Percentiles rank a stretch among this genome's conserved stretches.
phyloP scores from a whole-genome alignment of 2,329 filamentous ascomycete genomes.

The Beauveria medogensis region DNA sequence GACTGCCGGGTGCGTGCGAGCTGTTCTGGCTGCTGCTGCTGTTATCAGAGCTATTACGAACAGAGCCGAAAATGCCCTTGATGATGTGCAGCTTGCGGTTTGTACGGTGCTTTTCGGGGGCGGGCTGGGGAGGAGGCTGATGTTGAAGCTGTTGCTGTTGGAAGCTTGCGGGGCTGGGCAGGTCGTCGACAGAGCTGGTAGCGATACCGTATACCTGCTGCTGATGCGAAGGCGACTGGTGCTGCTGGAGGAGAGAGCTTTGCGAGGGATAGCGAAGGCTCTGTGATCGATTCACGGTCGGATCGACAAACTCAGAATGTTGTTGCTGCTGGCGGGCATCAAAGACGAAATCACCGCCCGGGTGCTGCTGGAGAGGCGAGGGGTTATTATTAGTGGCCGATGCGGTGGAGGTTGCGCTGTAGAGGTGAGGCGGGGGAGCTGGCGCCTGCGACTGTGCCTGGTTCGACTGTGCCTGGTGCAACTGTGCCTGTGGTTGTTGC shows the following conservation, averaged over 20 bases:
- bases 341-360: conserved; percentile 20
- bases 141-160: conserved; percentile 26
- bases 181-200: conserved; percentile 19
- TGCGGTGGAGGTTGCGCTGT: conserved; percentile 20
- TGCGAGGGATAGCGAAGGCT: conserved; percentile 39
- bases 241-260: conserved; percentile 22
- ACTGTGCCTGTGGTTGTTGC: conserved; percentile 1
- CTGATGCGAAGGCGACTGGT: conserved; percentile 22
- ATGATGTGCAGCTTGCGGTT: conserved; percentile 40
- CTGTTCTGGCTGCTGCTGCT: conserved; percentile 21
- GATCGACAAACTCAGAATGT: conserved; percentile 36
- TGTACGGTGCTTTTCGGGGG: conserved; percentile 36
- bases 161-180: conserved; percentile 14
- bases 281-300: conserved; percentile 39
- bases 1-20: conserved; percentile 18
- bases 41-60: conserved; percentile 21
- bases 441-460: conserved; percentile 17
- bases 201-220: conserved; percentile 25
- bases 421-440: conserved; percentile 24
- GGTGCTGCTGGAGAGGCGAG: conserved; percentile 15
- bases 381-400: conserved; percentile 17
- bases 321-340: conserved; percentile 26
- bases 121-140: conserved; percentile 17
- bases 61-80: conserved; percentile 44
- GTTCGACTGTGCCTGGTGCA: conserved; percentile 13